A percentile compares a stretch with the other conserved stretches of the same genome.
phyloP scores from a whole-genome alignment of 2,329 filamentous ascomycete genomes.

The Leptographium lundbergii region DNA sequence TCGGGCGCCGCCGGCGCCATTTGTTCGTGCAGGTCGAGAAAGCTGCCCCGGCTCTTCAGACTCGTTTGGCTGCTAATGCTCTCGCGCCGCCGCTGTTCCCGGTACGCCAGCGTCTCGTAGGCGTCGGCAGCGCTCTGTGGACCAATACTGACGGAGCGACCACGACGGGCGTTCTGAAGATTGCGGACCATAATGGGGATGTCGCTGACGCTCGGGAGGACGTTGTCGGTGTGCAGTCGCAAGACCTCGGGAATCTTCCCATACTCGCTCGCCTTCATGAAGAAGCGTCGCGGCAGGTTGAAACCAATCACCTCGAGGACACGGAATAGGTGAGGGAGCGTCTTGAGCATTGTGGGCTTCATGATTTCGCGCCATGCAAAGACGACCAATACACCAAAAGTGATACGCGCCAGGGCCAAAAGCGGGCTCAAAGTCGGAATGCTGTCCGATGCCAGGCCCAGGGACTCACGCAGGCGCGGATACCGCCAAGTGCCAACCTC shows the following conservation, averaged over 20 bases:
- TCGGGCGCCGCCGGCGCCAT: not conserved
- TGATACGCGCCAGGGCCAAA: slow-evolving; percentile 52
- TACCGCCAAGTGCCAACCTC: slow-evolving; percentile 80
- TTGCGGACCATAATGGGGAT: slow-evolving; percentile 71
- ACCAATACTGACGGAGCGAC: slow-evolving; percentile 75
- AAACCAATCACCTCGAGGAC: slow-evolving; percentile 69
- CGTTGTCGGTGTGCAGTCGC: slow-evolving; percentile 62
- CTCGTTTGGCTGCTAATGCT: slow-evolving; percentile 39
- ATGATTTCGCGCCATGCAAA: slow-evolving; percentile 83
- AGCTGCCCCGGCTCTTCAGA: slow-evolving; percentile 30
- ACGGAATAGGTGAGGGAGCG: slow-evolving; percentile 77
- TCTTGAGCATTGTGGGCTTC: slow-evolving; percentile 69
- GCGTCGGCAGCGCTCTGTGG: slow-evolving; percentile 94
- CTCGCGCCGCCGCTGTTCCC: slow-evolving; percentile 50
- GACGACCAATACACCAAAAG: slow-evolving; percentile 70
- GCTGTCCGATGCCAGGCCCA: slow-evolving; percentile 44
- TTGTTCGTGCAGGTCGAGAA: slow-evolving; percentile 26
- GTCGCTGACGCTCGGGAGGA: slow-evolving; percentile 81
- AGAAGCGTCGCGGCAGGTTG: slow-evolving; percentile 77
- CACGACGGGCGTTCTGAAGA: slow-evolving; percentile 55
- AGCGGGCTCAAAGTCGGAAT: slow-evolving; percentile 53
- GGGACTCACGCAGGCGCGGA: slow-evolving; percentile 36
- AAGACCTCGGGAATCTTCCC: slow-evolving; percentile 64
- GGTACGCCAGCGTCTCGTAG: slow-evolving; percentile 87
- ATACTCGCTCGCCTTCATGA: slow-evolving; percentile 82